Evolutionary conservation across 2,329 filamentous ascomycete genomes (phyloP).

Genomic region (Aspergillus novoparasiticus): DNA sequence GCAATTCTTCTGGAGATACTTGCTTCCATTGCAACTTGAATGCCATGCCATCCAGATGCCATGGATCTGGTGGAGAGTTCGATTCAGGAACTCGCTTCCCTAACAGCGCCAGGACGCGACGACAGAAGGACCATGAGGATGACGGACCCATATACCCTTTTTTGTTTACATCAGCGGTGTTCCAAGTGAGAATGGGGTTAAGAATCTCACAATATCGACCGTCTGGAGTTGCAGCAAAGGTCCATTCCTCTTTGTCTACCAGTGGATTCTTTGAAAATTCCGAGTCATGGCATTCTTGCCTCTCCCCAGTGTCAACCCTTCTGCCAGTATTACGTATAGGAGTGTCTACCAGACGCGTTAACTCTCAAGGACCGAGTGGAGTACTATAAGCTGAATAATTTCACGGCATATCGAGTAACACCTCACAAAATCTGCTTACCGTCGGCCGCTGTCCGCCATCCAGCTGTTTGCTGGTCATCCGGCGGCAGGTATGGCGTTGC

Average conservation of each 20-base stretch:
- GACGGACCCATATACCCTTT: conserved; percentile 28
- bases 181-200: conserved; percentile 26
- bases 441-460: neutral
- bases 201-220: conserved; percentile 15
- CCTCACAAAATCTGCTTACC: neutral
- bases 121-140: conserved; percentile 42
- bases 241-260: neutral
- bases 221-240: neutral
- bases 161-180: conserved; percentile 26
- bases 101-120: conserved; percentile 36
- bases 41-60: conserved; percentile 36
- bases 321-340: neutral
- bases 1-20: conserved; percentile 25
- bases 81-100: conserved; percentile 37
- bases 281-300: neutral
- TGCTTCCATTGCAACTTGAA: conserved; percentile 35
- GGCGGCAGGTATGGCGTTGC: neutral
- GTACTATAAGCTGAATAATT: neutral
- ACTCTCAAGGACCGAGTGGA: no score
- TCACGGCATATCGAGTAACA: neutral
- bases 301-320: neutral
- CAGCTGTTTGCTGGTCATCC: neutral
- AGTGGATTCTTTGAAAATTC: neutral
- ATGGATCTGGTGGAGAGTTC: conserved; percentile 33
- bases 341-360: neutral